Base-by-base conservation (phyloP, 2,329 filamentous ascomycete species). In the Colletotrichum musae region DNA sequence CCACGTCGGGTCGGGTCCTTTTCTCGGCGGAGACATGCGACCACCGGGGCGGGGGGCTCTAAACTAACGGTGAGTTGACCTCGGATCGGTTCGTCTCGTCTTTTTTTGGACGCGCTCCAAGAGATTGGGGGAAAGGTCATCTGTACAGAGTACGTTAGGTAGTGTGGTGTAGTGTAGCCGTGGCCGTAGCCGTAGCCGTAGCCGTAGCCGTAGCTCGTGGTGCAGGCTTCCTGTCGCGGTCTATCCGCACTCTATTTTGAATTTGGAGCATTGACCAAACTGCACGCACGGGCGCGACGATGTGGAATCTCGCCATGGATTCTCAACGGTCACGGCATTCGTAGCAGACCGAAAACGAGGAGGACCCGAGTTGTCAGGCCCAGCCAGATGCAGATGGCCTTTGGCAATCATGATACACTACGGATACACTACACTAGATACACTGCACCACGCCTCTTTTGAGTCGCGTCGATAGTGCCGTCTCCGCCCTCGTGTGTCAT, bases 401-500 rank as follows among this genome's bases (percentile, higher is more conserved):
- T 36, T 10, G 32, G 10, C 32, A 10, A 10, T 10, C 32, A 36
- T 9, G 32, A 36, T 36, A 36, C 32, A 36, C 5, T 36, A 36
- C 10, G 32, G 10, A 10, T 36, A 36, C 2, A 36, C 32, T 36
- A 36, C 10, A 9, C 7, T 36, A 36, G 32, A 36, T 36, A 24
- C 21, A 24, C 43, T 39, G 2, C 32, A 36, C 32, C 32, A 36
- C 18, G 45, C 41, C 51, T 63, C 41, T 43, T 50, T 43, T 13
- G 18, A 50, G 57, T 18, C 50, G 26, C 13, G 18, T 54, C 18
- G 47, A 41, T 39, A 47, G 41, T 32, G 26, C 28, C 18, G 54
- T 18, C 51, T 45, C 45, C 51, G 26, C 24, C 51, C 47, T 57
- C 64, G 36, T 57, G 41, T 63, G 52, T 53, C 59, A 58, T 64